Evolutionary conservation across 1,139 yeast species (phyloP).

Genomic region (Protomyces lactucae-debilis): DNA sequence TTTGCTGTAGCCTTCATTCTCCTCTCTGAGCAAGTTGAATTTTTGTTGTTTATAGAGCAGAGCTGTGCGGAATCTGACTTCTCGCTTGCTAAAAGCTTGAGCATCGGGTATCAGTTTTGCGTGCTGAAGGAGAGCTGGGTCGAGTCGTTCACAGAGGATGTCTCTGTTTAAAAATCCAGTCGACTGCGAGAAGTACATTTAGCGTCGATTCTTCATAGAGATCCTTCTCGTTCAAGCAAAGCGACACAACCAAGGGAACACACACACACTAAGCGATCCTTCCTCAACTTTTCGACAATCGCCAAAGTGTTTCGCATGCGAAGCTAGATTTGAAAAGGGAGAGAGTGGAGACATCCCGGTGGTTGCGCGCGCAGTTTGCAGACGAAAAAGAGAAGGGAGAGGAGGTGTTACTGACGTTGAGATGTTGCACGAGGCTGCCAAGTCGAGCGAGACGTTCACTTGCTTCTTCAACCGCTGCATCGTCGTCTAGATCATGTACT

Average conservation of each 20-base stretch:
- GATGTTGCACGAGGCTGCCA: not conserved
- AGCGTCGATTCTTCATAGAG: too few relatives aligned
- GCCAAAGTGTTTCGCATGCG: too few relatives aligned
- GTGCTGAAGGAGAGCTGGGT: constrained; percentile 5
- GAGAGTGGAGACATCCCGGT: too few relatives aligned
- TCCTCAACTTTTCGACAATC: too few relatives aligned
- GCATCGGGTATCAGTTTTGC: constrained; percentile 14
- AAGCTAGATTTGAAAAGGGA: too few relatives aligned
- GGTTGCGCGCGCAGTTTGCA: too few relatives aligned
- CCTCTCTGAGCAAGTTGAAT: constrained; percentile 71
- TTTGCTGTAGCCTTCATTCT: constrained; percentile 74
- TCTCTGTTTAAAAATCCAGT: not conserved
- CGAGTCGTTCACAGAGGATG: constrained; percentile 8
- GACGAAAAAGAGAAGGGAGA: not conserved
- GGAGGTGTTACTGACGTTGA: not conserved
- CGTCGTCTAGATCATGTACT: not conserved
- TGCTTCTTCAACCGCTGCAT: not conserved
- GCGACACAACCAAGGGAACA: too few relatives aligned
- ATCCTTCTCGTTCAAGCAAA: too few relatives aligned
- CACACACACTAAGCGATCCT: too few relatives aligned
- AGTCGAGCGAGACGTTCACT: not conserved
- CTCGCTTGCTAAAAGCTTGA: constrained; percentile 39
- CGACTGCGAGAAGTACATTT: not conserved
- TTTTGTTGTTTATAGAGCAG: constrained; percentile 61
- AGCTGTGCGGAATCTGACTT: constrained; percentile 47